Evolutionary conservation across 352 stramenopile genomes (phyloP).

Genomic region (Phytophthora hibernalis): DNA sequence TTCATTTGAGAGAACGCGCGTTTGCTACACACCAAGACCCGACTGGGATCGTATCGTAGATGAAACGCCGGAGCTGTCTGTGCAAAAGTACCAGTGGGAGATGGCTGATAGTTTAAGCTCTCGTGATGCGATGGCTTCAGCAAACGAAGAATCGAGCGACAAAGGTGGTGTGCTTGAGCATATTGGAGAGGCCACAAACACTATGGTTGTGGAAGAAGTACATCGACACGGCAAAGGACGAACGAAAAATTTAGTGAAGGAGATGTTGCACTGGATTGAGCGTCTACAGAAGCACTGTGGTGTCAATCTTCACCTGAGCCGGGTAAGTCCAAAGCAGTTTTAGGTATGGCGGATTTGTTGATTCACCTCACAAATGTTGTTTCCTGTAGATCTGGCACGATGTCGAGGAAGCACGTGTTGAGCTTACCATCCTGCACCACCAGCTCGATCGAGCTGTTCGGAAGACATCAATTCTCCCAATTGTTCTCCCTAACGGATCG

Average conservation of each 20-base stretch:
- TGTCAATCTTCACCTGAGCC: constrained; percentile 77
- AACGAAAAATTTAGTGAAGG: constrained; percentile 66
- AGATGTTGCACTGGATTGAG: constrained; percentile 84
- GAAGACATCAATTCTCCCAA: constrained; percentile 33
- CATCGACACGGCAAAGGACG: constrained; percentile 7
- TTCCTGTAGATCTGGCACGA: constrained; percentile 75
- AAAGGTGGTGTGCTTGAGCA: constrained; percentile 16
- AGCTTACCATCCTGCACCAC: constrained; percentile 76
- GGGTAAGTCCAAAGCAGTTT: constrained; percentile 38
- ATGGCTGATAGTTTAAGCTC: constrained; percentile 26
- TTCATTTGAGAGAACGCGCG: constrained; percentile 38
- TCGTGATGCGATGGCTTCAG: background rate
- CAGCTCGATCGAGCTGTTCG: constrained; percentile 59
- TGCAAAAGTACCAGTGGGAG: constrained; percentile 65
- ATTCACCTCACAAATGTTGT: constrained; percentile 3
- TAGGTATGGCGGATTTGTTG: background rate
- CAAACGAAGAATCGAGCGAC: background rate
- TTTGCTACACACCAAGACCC: constrained; percentile 75
- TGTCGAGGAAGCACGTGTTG: constrained; percentile 77
- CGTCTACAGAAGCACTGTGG: constrained; percentile 81
- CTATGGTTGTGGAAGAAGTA: background rate
- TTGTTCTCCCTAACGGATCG: constrained; percentile 11
- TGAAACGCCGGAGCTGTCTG: constrained; percentile 65
- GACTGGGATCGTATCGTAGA: constrained; percentile 69
- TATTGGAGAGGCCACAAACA: constrained; percentile 2